These are phyloP conservation scores for Hymenoscyphus salicellus DNA, from an alignment of 2,329 filamentous ascomycete species.

Conservation along the genomic window DNA sequence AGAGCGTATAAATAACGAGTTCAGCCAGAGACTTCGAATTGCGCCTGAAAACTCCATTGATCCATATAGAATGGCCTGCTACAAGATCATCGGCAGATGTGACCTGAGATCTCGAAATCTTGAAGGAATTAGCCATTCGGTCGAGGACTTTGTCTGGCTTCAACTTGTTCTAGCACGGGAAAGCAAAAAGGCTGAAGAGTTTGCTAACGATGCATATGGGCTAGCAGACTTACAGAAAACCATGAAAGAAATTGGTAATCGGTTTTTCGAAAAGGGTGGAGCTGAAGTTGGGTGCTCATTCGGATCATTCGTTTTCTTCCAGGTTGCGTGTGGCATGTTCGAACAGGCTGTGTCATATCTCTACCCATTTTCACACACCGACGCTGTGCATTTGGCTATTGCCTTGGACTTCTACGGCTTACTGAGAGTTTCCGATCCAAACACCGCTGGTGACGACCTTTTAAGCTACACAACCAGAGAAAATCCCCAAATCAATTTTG, in stretches of 20 bases:
- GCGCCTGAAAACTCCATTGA: conserved; percentile 85
- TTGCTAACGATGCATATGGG: conserved; percentile 64
- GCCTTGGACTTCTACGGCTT: conserved; percentile 86
- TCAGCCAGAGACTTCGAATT: conserved; percentile 78
- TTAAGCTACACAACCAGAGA: conserved; percentile 64
- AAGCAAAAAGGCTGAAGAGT: conserved; percentile 59
- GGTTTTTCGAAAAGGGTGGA: conserved; percentile 81
- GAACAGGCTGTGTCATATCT: conserved; percentile 90
- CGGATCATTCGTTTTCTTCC: conserved; percentile 90
- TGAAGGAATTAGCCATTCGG: conserved; percentile 54
- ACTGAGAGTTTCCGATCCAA: conserved; percentile 79
- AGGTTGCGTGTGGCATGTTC: conserved; percentile 86
- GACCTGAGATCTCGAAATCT: conserved; percentile 63
- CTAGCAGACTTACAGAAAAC: conserved; percentile 70
- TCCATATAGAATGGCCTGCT: conserved; percentile 94
- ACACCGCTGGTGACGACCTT: conserved; percentile 68
- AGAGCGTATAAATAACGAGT: conserved; percentile 85
- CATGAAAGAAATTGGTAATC: conserved; percentile 82
- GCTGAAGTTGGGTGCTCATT: conserved; percentile 71
- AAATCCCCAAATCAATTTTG: conserved; percentile 86
- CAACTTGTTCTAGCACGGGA: conserved; percentile 69
- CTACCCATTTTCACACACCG: conserved; percentile 86
- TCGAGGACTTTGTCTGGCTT: conserved; percentile 71
- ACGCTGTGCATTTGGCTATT: conserved; percentile 92
- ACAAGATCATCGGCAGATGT: conserved; percentile 89